phyloP scores from a whole-genome alignment of 2,329 filamentous ascomycete genomes.

The Pseudonectria foliicola region DNA sequence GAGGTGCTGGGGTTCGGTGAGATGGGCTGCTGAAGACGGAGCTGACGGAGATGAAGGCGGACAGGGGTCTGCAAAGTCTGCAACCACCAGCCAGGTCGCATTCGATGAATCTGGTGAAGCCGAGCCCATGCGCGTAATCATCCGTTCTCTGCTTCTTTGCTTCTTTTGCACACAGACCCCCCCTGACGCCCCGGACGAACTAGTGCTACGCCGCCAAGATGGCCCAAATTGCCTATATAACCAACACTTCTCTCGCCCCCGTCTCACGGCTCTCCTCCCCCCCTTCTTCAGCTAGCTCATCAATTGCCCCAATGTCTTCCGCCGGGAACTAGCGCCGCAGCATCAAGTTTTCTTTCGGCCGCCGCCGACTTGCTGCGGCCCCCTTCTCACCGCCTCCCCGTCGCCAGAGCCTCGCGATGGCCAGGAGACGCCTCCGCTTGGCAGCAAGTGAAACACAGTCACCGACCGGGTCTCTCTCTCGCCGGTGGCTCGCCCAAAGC shows the following conservation, averaged over 20 bases:
- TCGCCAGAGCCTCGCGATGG: slow-evolving; percentile 8
- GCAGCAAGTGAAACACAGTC: no score
- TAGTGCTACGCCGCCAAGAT: no score
- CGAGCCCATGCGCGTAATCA: no score
- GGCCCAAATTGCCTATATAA: slow-evolving; percentile 6
- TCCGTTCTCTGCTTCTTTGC: no score
- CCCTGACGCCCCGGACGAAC: no score
- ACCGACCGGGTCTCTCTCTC: no score
- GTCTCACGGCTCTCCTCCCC: background rate
- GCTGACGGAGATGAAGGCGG: no score
- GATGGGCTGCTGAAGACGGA: background rate
- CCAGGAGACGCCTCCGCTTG: slow-evolving; percentile 2
- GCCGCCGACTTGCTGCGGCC: slow-evolving; percentile 5
- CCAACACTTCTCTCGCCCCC: background rate
- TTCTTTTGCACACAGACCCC: no score
- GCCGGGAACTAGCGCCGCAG: slow-evolving; percentile 10
- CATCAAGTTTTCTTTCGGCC: slow-evolving; percentile 8
- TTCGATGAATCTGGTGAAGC: no score
- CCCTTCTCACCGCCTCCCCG: slow-evolving; percentile 3
- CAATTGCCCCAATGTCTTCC: slow-evolving; percentile 1
- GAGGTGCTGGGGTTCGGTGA: slow-evolving; percentile 40
- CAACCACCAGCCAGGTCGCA: no score
- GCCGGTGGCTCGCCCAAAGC: no score
- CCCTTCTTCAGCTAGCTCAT: slow-evolving; percentile 9
- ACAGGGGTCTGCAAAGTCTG: no score